Conservation (phyloP, 805 yeast species). For the Cyberlindnera meyerae region DNA sequence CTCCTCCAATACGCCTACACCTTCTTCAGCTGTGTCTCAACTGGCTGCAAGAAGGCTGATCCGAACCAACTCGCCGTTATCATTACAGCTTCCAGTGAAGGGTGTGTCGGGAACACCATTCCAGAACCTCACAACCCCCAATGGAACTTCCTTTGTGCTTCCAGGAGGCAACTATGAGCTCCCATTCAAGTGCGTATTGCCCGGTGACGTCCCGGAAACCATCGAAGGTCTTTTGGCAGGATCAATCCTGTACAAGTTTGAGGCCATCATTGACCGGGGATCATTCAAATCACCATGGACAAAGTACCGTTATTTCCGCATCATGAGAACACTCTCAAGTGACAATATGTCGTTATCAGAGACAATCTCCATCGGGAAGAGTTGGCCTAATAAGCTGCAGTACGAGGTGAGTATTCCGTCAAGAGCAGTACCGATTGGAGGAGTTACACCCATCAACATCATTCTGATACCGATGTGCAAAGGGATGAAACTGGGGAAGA, state of each 20-base stretch:
- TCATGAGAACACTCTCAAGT: conserved; percentile 75
- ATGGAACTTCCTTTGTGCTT: conserved; percentile 34
- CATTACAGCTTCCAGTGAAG: conserved; percentile 24
- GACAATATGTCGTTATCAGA: conserved; percentile 72
- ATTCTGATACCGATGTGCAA: conserved; percentile 73
- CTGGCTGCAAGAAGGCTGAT: conserved; percentile 15
- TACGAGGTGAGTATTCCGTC: conserved; percentile 82
- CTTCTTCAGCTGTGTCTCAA: conserved; percentile 8
- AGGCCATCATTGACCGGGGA: conserved; percentile 69
- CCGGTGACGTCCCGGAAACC: conserved; percentile 76
- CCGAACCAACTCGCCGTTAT: conserved; percentile 22
- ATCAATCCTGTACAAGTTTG: conserved; percentile 63
- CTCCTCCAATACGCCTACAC: too few species aligned
- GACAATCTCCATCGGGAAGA: conserved; percentile 84
- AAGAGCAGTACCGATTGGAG: conserved; percentile 83
- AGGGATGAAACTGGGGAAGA: conserved; percentile 65
- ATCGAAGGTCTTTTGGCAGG: conserved; percentile 85
- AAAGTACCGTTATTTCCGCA: conserved; percentile 57
- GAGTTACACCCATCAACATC: conserved; percentile 62
- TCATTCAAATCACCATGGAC: conserved; percentile 44
- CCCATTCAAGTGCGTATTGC: conserved; percentile 78
- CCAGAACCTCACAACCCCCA: conserved; percentile 19
- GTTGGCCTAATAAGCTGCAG: conserved; percentile 87
- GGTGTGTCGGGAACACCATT: conserved; percentile 33
- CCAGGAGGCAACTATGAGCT: conserved; percentile 77